Conservation (phyloP, 176 grass and related monocot genomes). For the Aegilops longissima region DNA sequence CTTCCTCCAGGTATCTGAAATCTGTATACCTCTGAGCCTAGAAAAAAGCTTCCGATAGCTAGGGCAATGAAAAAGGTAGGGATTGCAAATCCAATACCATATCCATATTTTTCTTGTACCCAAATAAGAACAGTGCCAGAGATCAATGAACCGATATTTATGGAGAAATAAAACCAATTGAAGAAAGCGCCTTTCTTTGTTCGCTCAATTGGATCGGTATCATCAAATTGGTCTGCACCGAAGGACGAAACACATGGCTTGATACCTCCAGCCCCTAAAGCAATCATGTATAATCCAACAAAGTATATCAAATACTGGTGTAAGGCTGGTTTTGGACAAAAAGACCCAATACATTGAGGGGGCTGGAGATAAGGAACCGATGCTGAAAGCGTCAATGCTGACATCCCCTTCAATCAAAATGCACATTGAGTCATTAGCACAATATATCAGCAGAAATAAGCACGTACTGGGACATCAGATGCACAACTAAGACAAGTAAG, state of each 20-base stretch:
- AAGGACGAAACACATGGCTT: slow-evolving; percentile 88
- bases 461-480: not conserved
- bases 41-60: slow-evolving; percentile 66
- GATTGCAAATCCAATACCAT: slow-evolving; percentile 72
- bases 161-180: slow-evolving; percentile 82
- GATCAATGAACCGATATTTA: slow-evolving; percentile 71
- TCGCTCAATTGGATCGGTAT: slow-evolving; percentile 66
- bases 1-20: slow-evolving; percentile 80
- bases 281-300: slow-evolving; percentile 71
- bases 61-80: slow-evolving; percentile 73
- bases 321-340: slow-evolving; percentile 62
- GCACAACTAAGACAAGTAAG: slow-evolving; percentile 5
- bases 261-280: slow-evolving; percentile 75
- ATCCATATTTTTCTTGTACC: slow-evolving; percentile 86
- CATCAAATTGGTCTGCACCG: slow-evolving; percentile 79
- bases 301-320: slow-evolving; percentile 65
- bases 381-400: slow-evolving; percentile 63
- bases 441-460: not conserved
- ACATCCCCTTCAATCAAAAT: slow-evolving; percentile 59
- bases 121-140: slow-evolving; percentile 76
- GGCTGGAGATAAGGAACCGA: slow-evolving; percentile 53
- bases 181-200: slow-evolving; percentile 78
- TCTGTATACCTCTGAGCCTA: slow-evolving; percentile 75
- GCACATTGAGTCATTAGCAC: slow-evolving; percentile 17
- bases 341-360: slow-evolving; percentile 43